Evolutionary conservation across 1,139 yeast species (phyloP), one percentile per base, ranked within the genome.

Genomic region (Zygosaccharomyces pseudobailii): DNA sequence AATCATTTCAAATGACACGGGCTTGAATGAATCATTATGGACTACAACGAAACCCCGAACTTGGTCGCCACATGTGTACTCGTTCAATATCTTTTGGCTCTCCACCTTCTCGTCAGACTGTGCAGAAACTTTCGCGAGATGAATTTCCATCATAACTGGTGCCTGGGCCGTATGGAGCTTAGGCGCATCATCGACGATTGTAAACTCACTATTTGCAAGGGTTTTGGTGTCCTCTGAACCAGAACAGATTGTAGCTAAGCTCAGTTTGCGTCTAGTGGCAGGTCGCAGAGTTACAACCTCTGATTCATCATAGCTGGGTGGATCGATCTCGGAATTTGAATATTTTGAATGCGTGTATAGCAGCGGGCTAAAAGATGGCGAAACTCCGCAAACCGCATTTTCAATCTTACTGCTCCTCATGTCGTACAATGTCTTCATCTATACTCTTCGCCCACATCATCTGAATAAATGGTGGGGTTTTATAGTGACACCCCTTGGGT

Each of bases 21-120:
- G 67, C 10, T 65, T 57, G 0, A 62, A 37, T 0, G 80, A 65
- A 10, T 59, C 63, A 58, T 80, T 81, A 34, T 70, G 65, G n/a
- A 80, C 64, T 3, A 71, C 65, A 27, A 78, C 70, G 56, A 72
- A 76, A 0, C 87, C 87, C 53, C 74, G 71, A 17, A 81, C 68
- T 9, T 69, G 61, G 56, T 80, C 84, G 20, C 83, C 82, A 8
- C 79, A 76, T n/a, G 74, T 74, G 54, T 72, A 79, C 55, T 77
- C 82, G 47, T 71, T 69, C 24, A 74, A 54, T 45, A 66, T 55
- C 1, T 69, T 65, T 52, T 73, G 76, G 30, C 61, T 58, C 33
- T 66, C 63, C 3, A 58, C 49, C 3, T 49, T 43, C 6, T 58
- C 53, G 20, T 65, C 63, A 2, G 66, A 60, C 36, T 51, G 56